These are phyloP conservation scores for Psidium friedrichsthalianum DNA, from an alignment of 345 rosid genomes.

Conservation along the genomic window DNA sequence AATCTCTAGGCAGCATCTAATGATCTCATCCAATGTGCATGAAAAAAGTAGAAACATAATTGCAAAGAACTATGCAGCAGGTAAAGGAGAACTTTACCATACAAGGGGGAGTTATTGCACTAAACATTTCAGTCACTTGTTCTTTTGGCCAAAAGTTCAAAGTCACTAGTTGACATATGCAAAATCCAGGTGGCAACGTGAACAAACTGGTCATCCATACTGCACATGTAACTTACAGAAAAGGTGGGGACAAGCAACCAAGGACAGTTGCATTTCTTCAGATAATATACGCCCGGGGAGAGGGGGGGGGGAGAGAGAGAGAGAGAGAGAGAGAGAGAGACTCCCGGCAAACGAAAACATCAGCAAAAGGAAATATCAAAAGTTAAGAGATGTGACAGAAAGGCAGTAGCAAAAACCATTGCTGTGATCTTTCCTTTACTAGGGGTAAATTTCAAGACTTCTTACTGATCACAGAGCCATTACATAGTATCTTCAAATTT, in stretches of 20 bases:
- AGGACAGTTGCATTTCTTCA: background rate
- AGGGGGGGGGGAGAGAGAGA: background rate
- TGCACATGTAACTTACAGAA: background rate
- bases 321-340: too few relatives aligned
- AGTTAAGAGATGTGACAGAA: background rate
- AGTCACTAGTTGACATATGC: background rate
- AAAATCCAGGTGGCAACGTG: background rate
- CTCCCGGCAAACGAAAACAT: background rate
- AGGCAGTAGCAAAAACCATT: background rate
- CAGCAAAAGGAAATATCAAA: background rate
- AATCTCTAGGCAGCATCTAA: background rate
- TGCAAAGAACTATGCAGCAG: background rate
- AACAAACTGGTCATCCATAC: background rate
- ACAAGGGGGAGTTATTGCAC: background rate
- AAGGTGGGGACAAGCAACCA: background rate
- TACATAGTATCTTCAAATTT: background rate
- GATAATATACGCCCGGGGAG: background rate
- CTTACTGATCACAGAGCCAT: background rate
- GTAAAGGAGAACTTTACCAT: background rate
- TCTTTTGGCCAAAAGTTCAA: background rate
- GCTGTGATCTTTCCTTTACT: background rate
- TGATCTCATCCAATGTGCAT: background rate
- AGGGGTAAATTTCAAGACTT: background rate
- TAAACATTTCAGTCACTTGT: background rate
- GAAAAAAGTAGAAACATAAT: background rate